A percentile compares a stretch with the other conserved stretches of the same genome.
phyloP scores from a whole-genome alignment of 2,329 filamentous ascomycete genomes.

The Xylaria multiplex region DNA sequence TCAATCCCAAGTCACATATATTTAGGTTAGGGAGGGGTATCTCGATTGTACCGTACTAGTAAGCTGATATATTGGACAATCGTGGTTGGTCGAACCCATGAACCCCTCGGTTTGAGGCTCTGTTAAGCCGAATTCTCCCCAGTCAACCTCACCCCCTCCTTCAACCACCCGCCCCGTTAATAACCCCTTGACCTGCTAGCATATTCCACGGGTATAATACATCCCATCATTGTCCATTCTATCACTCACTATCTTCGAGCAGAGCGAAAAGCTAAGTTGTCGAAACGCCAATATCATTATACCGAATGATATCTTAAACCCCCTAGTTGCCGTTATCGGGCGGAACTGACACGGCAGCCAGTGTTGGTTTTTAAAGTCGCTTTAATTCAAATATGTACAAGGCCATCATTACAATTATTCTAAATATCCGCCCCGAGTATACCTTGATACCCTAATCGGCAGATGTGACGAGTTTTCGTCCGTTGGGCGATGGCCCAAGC shows the following conservation, averaged over 20 bases:
- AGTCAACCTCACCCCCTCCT: neutral
- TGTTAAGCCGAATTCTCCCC: conserved; percentile 2
- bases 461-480: conserved; percentile 18
- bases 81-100: neutral
- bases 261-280: neutral
- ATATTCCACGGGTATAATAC: too few species aligned
- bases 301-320: neutral
- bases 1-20: neutral
- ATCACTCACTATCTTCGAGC: neutral
- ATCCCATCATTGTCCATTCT: neutral
- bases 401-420: conserved; percentile 40
- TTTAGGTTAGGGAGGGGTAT: neutral
- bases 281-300: neutral
- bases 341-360: too few species aligned
- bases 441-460: conserved; percentile 14
- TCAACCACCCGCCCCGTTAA: neutral
- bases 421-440: conserved; percentile 29
- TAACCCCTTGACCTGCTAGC: neutral
- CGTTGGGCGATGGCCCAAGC: neutral
- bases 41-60: neutral
- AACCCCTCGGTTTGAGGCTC: neutral
- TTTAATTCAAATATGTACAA: conserved; percentile 39
- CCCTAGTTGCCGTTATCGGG: neutral
- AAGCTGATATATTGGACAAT: neutral
- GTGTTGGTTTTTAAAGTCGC: conserved; percentile 23